Evolutionary conservation across 257 asterid species (phyloP).

Genomic region (Solanum tarijense): DNA sequence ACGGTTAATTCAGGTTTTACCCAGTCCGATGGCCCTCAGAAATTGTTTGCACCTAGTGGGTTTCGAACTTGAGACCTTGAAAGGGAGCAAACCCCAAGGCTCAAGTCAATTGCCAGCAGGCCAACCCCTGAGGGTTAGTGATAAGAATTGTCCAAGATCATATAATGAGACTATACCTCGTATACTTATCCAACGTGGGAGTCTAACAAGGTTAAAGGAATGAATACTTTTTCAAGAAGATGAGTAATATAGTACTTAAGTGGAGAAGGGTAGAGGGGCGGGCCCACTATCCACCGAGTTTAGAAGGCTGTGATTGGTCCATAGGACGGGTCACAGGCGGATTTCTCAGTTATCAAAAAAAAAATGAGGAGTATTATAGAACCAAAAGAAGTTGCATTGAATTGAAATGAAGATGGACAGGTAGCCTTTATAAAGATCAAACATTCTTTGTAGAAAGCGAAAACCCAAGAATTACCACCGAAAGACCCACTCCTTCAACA

Average conservation of each 20-base stretch:
- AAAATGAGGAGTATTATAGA: not conserved
- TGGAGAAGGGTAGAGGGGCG: no score
- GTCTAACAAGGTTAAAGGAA: not conserved
- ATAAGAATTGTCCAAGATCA: not conserved
- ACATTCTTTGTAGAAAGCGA: not conserved
- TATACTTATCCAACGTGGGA: not conserved
- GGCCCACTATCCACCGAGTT: no score
- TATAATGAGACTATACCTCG: not conserved
- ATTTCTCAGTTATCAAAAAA: no score
- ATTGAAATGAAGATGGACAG: not conserved
- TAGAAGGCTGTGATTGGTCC: no score
- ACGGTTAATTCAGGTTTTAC: no score
- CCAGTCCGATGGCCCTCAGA: no score
- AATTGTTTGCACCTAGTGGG: no score
- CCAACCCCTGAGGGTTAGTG: no score
- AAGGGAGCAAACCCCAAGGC: no score
- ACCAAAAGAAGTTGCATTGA: not conserved
- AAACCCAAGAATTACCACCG: not conserved
- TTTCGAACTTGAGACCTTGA: no score
- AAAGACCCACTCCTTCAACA: not conserved
- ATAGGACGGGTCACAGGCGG: no score
- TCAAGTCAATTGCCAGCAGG: no score
- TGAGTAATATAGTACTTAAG: not conserved
- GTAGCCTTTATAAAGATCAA: not conserved
- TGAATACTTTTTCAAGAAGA: not conserved